Conservation (phyloP, 768 basidiomycete genomes). For the Chalciporus pseudorubinellus region DNA sequence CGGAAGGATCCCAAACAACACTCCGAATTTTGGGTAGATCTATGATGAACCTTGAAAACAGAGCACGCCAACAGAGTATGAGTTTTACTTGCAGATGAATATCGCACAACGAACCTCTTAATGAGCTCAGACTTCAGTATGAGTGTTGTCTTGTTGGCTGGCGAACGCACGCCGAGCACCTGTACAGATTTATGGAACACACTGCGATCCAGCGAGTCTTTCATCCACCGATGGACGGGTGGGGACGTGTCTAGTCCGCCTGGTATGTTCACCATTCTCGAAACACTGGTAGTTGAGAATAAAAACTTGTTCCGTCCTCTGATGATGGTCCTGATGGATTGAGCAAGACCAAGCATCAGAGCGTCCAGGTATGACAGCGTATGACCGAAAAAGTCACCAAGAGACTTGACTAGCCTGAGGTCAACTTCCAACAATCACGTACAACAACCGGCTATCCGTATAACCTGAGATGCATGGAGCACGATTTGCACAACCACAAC, state of each 20-base stretch:
- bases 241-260: slow-evolving; percentile 38
- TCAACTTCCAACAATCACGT: background rate
- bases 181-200: slow-evolving; percentile 65
- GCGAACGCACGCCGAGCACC: slow-evolving; percentile 66
- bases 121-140: slow-evolving; percentile 58
- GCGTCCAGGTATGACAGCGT: background rate
- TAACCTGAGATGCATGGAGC: background rate
- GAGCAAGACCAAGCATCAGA: slow-evolving; percentile 18
- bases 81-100: background rate
- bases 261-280: slow-evolving; percentile 14
- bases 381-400: too few relatives aligned
- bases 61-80: slow-evolving; percentile 9
- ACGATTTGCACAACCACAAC: slow-evolving; percentile 13
- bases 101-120: slow-evolving; percentile 47
- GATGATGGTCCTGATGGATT: slow-evolving; percentile 4
- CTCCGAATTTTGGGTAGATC: slow-evolving; percentile 66
- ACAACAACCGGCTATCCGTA: too few relatives aligned
- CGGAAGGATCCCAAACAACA: slow-evolving; percentile 51
- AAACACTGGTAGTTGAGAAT: background rate
- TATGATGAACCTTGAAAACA: slow-evolving; percentile 50
- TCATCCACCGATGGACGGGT: slow-evolving; percentile 51
- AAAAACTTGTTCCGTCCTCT: slow-evolving; percentile 3
- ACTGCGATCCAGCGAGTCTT: slow-evolving; percentile 53
- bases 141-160: slow-evolving; percentile 50
- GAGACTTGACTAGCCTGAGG: too few relatives aligned